These are phyloP conservation scores for Brachypodium distachyon DNA, from an alignment of 202 grass and related monocot species.

Conservation along the genomic window DNA sequence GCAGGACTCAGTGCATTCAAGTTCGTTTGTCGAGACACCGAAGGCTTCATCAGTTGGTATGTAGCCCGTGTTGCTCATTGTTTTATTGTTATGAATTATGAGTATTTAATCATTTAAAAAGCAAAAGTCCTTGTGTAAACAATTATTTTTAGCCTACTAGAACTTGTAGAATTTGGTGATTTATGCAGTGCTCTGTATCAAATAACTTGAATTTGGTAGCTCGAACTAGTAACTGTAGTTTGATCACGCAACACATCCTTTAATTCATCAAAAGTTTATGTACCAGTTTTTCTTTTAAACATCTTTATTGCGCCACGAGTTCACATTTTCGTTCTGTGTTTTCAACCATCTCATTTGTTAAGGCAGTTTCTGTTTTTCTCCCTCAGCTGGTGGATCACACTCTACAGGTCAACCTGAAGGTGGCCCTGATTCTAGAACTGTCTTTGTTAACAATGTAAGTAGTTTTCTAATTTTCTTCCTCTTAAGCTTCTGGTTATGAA, in stretches of 20 bases:
- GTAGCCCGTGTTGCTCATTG: not conserved
- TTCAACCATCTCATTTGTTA: not conserved
- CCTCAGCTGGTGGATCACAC: slow-evolving; percentile 48
- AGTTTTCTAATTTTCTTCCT: not conserved
- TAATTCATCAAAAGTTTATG: not conserved
- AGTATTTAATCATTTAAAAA: not conserved
- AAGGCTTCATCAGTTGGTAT: slow-evolving; percentile 38
- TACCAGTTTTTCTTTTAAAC: not conserved
- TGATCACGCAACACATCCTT: not conserved
- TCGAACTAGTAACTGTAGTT: not conserved
- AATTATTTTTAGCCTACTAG: not conserved
- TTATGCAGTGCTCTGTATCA: not conserved
- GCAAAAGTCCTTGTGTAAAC: not conserved
- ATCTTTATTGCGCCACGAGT: not conserved
- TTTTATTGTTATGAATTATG: not conserved
- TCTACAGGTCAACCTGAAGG: slow-evolving; percentile 42
- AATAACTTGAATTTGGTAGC: not conserved
- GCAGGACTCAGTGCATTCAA: slow-evolving; percentile 18
- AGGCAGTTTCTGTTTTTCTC: not conserved
- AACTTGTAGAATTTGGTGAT: not conserved
- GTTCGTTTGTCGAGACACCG: slow-evolving; percentile 11
- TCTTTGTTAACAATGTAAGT: slow-evolving; percentile 96
- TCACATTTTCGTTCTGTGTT: slow-evolving; percentile 4
- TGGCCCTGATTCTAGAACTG: slow-evolving; percentile 58
- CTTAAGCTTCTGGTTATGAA: not conserved